phyloP scores from a whole-genome alignment of 2,329 filamentous ascomycete genomes.

The Penicillium paneum region DNA sequence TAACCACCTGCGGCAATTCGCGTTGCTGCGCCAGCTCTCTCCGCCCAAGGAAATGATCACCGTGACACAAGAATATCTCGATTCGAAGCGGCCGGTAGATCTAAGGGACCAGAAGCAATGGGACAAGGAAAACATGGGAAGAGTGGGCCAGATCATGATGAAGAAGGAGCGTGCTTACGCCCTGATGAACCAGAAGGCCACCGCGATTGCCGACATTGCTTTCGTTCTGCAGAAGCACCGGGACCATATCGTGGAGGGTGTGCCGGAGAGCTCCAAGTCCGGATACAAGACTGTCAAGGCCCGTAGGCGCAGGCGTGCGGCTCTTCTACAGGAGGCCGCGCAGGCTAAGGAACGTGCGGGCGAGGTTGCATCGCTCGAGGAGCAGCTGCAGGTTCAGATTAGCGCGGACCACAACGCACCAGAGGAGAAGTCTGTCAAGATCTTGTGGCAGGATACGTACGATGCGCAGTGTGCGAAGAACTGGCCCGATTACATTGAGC shows the following conservation, averaged over 20 bases:
- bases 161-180: constrained; percentile 51
- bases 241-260: constrained; percentile 30
- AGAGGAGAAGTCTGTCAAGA: constrained; percentile 38
- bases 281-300: constrained; percentile 33
- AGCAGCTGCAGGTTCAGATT: constrained; percentile 29
- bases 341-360: constrained; percentile 22
- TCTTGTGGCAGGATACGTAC: constrained; percentile 47
- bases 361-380: constrained; percentile 25
- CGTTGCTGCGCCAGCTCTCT: constrained; percentile 55
- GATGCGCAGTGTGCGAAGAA: constrained; percentile 42
- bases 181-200: constrained; percentile 65
- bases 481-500: constrained; percentile 45
- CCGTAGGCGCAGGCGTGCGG: constrained; percentile 30
- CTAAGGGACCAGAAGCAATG: constrained; percentile 41
- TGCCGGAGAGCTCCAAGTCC: constrained; percentile 28
- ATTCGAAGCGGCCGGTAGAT: constrained; percentile 38
- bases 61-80: constrained; percentile 44
- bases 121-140: constrained; percentile 40
- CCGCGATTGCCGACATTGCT: constrained; percentile 58
- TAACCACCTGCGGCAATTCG: constrained; percentile 59
- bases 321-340: constrained; percentile 25
- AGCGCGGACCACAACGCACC: constrained; percentile 27
- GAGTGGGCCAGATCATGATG: constrained; percentile 44
- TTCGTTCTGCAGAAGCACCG: constrained; percentile 54
- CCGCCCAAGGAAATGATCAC: constrained; percentile 47